A percentile compares a stretch with the other conserved stretches of the same genome.
phyloP scores from a whole-genome alignment of 805 yeast species.

The Candida cerambycidarum region DNA sequence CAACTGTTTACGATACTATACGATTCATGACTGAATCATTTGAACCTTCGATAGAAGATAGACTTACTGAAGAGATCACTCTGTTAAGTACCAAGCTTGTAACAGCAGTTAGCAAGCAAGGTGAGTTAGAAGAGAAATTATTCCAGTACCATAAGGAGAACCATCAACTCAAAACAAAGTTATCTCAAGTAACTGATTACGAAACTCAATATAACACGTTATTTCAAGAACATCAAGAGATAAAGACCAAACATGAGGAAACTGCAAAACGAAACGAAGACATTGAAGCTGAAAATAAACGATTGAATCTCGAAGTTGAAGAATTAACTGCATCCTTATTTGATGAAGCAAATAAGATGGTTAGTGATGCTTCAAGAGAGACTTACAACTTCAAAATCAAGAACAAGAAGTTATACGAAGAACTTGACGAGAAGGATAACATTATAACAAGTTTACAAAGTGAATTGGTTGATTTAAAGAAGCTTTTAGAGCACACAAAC shows the following conservation, averaged over 20 bases:
- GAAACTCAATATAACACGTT: slow-evolving; percentile 25
- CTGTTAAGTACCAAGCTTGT: slow-evolving; percentile 58
- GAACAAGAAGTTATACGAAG: slow-evolving; percentile 53
- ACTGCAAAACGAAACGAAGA: slow-evolving; percentile 31
- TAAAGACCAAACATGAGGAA: slow-evolving; percentile 25
- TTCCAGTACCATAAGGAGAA: slow-evolving; percentile 39
- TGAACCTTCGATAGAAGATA: slow-evolving; percentile 15
- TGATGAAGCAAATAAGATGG: slow-evolving; percentile 84
- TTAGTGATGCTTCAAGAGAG: slow-evolving; percentile 71
- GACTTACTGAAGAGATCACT: slow-evolving; percentile 56
- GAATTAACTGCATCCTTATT: slow-evolving; percentile 75
- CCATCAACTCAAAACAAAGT: slow-evolving; percentile 24
- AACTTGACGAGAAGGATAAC: slow-evolving; percentile 64
- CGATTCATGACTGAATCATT: neutral
- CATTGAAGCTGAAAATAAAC: slow-evolving; percentile 60
- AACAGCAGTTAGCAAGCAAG: slow-evolving; percentile 58
- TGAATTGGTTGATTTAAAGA: slow-evolving; percentile 68
- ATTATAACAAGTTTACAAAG: slow-evolving; percentile 63
- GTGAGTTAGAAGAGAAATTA: slow-evolving; percentile 52
- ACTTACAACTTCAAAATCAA: slow-evolving; percentile 58
- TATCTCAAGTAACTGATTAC: slow-evolving; percentile 23
- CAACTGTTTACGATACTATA: no score
- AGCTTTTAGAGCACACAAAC: slow-evolving; percentile 49
- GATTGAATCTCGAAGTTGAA: slow-evolving; percentile 71
- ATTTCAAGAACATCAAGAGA: slow-evolving; percentile 12